A percentile compares a stretch with the other conserved stretches of the same genome.
Evolutionary conservation across 2,329 filamentous ascomycete genomes (phyloP).

Genomic region (Calonectria crousiana): DNA sequence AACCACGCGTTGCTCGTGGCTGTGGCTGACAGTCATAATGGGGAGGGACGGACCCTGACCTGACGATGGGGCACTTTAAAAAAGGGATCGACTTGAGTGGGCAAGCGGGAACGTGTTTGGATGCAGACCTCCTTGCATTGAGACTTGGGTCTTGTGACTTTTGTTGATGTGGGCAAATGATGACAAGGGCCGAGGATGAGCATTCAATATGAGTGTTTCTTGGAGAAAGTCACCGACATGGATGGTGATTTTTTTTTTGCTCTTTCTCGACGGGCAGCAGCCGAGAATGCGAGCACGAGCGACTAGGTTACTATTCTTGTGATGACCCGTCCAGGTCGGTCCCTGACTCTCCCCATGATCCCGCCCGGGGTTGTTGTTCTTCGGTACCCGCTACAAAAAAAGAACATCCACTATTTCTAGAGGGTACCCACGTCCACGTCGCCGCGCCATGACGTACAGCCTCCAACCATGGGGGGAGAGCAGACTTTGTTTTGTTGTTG

Average conservation of each 20-base stretch:
- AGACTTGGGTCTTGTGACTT: background rate
- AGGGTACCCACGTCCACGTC: slow-evolving; percentile 15
- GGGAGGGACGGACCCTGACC: background rate
- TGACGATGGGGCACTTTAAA: slow-evolving; percentile 6
- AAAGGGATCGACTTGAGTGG: slow-evolving; percentile 3
- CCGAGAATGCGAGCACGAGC: background rate
- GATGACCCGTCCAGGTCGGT: background rate
- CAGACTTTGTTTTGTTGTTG: background rate
- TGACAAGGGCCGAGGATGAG: background rate
- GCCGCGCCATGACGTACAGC: slow-evolving; percentile 25
- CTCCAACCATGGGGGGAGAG: background rate
- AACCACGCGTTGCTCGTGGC: slow-evolving; percentile 32
- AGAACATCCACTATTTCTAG: slow-evolving; percentile 1
- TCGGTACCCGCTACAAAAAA: slow-evolving; percentile 1
- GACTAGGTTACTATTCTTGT: background rate
- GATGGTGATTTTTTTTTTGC: background rate
- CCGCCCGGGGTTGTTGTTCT: slow-evolving; percentile 6
- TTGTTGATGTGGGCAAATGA: background rate
- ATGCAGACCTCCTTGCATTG: background rate
- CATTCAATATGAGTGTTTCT: background rate
- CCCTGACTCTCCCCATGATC: slow-evolving; percentile 6
- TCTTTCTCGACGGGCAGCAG: background rate
- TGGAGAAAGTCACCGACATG: background rate
- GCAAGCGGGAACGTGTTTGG: background rate
- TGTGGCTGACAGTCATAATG: slow-evolving; percentile 34